phyloP scores from a whole-genome alignment of 1,139 yeast genomes.

The Petasospora rhodanensis region DNA sequence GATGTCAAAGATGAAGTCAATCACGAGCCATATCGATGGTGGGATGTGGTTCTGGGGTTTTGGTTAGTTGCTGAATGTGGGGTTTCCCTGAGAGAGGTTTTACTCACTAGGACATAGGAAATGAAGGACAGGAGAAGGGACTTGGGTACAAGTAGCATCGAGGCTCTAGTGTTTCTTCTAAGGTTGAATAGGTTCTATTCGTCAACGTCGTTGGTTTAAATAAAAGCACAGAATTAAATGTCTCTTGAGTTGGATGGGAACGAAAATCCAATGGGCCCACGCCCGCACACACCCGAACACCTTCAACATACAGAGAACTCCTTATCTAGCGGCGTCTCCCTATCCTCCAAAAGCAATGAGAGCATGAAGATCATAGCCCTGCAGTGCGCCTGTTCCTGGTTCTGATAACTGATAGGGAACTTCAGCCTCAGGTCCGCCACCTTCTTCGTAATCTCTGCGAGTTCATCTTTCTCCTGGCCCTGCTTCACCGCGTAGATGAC shows the following conservation, averaged over 20 bases:
- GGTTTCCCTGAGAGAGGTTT: background rate
- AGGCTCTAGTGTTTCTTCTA: no score
- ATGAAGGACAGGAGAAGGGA: conserved; percentile 13
- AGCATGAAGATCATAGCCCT: conserved; percentile 5
- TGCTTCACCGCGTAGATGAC: conserved; percentile 2
- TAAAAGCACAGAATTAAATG: no score
- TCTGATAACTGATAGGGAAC: conserved; percentile 7
- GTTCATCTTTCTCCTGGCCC: conserved; percentile 1
- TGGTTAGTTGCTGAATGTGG: conserved; percentile 1
- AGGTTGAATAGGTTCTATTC: no score
- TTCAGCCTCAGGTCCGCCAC: conserved; percentile 3
- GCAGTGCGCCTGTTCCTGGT: conserved; percentile 8
- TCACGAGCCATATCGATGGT: conserved; percentile 52
- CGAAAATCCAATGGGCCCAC: no score
- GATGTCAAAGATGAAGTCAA: conserved; percentile 58
- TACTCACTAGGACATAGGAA: conserved; percentile 5
- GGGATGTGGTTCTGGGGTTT: conserved; percentile 50
- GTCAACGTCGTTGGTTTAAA: no score
- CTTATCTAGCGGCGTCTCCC: background rate
- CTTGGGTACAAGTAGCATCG: conserved; percentile 10
- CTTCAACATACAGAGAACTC: no score
- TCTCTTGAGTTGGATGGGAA: no score
- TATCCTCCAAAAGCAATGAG: conserved; percentile 2
- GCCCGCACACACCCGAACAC: no score
- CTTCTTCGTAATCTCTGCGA: conserved; percentile 1